These are phyloP conservation scores for Psophocarpus tetragonolobus DNA, from an alignment of 306 rosid species.

Conservation along the genomic window DNA sequence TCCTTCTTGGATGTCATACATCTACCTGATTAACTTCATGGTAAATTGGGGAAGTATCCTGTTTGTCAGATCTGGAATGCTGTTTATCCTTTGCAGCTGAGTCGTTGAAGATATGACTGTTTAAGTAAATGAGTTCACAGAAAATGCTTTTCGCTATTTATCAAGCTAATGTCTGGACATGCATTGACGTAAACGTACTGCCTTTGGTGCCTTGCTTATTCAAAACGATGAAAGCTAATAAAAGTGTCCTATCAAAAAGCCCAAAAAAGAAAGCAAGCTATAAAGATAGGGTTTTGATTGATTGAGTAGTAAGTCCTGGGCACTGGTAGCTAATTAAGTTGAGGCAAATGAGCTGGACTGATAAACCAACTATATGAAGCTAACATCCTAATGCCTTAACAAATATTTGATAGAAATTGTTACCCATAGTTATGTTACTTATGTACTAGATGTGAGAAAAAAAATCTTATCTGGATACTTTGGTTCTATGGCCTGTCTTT, in stretches of 20 bases:
- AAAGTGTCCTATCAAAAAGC: constrained; percentile 22
- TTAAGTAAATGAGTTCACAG: constrained; percentile 2
- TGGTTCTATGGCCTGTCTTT: neutral
- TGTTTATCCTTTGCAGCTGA: constrained; percentile 24
- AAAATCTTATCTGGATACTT: constrained; percentile 1
- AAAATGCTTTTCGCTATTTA: neutral
- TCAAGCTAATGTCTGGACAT: constrained; percentile 24
- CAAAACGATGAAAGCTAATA: constrained; percentile 30
- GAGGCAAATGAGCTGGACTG: neutral
- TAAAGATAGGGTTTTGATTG: constrained; percentile 22
- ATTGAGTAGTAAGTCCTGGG: constrained; percentile 1
- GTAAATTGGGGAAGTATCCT: constrained; percentile 47
- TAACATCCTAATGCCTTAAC: neutral
- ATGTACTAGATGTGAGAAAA: neutral
- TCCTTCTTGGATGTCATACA: constrained; percentile 49
- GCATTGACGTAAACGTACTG: constrained; percentile 25
- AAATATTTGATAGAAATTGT: constrained; percentile 14
- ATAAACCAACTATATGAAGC: constrained; percentile 10
- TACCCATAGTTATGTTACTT: neutral
- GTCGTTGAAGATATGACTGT: constrained; percentile 17
- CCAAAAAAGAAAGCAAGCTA: neutral
- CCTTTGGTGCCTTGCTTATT: constrained; percentile 21
- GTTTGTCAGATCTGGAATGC: constrained; percentile 47
- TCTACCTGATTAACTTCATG: constrained; percentile 57
- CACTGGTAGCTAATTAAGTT: neutral